A percentile compares a stretch with the other conserved stretches of the same genome.
phyloP scores from a whole-genome alignment of 1,284 basidiomycete genomes.

The Retiboletus flavoniger region DNA sequence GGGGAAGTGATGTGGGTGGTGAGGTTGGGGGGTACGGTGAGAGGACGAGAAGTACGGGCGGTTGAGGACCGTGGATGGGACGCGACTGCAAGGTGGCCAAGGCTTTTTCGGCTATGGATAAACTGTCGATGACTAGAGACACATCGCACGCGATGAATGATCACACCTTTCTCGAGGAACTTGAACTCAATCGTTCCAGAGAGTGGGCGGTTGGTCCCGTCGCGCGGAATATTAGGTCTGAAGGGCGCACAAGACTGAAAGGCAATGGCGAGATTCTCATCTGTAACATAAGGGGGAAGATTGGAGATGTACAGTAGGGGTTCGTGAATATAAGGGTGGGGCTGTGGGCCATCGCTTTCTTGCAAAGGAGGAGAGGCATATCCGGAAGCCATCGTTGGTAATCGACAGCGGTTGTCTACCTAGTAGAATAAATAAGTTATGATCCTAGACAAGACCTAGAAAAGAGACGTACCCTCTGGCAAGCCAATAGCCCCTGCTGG shows the following conservation, averaged over 20 bases:
- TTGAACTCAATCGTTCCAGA: conserved; percentile 77
- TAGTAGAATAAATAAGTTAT: background rate
- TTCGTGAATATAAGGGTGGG: conserved; percentile 78
- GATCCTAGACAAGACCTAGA: background rate
- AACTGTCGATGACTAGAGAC: conserved; percentile 6
- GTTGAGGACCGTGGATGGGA: conserved; percentile 56
- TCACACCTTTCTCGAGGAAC: conserved; percentile 71
- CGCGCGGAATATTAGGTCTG: conserved; percentile 69
- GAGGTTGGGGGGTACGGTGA: conserved; percentile 73
- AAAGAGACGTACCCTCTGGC: conserved; percentile 25
- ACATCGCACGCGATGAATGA: conserved; percentile 10
- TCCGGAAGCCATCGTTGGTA: conserved; percentile 39
- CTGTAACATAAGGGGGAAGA: conserved; percentile 65
- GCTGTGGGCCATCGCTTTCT: conserved; percentile 34
- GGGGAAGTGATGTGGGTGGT: conserved; percentile 68
- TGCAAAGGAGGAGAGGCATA: conserved; percentile 35
- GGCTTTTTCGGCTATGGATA: conserved; percentile 76
- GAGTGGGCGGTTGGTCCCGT: conserved; percentile 50
- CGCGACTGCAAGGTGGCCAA: conserved; percentile 78
- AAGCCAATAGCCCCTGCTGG: conserved; percentile 33
- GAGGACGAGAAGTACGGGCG: conserved; percentile 60
- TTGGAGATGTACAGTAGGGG: conserved; percentile 75
- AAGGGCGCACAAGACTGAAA: conserved; percentile 75
- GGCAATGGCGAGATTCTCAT: conserved; percentile 69
- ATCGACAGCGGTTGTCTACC: conserved; percentile 28